Base-by-base conservation (phyloP, 345 rosid species). In the Salix koriyanagi region DNA sequence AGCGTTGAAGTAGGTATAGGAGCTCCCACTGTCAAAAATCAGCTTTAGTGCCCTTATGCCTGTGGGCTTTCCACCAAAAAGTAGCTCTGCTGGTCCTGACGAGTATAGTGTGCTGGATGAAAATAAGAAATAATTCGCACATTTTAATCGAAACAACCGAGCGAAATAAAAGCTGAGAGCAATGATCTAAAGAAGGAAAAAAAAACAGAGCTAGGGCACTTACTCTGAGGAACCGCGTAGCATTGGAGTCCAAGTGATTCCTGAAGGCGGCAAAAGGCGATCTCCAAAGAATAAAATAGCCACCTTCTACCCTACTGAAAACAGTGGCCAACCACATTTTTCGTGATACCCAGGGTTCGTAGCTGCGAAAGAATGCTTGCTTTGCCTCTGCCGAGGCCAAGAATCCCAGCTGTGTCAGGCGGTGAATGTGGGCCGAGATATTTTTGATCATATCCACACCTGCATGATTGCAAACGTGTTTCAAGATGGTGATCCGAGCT, bases 21-120 rank as follows among this genome's bases (percentile, higher is more conserved):
- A 91, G 88, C 96, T 90, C 67, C 99, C 99, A 52, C 98, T 96
- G 83, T 95, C 99, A 73, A 93, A 91, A 66, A 91, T 65, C 34
- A 90, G 54, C 70, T 84, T 54, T 25, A 88, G 90, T 70, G 83
- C 91, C 76, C 82, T 89, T 4, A 87, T 70, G 74, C 92, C 94
- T 2, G 89, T 85, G 65, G 86, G 67, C 88, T 87, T 91, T 39
- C 88, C 87, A 10, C 84, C 81, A 56, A 82, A 84, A 11, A 89
- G 72, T 81, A 95, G 86, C 74, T 91, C 96, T 2, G 96, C 94
- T 23, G 96, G 91, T 61, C 93, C 96, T 1, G 90, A 64, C 21
- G 82, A 34, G 72, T 91, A 95, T 83, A 83, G 79, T 81, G 91
- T 90, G 70, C 99, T 95, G 87, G 73, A 77, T 78, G n/a, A 66